These are phyloP conservation scores for Colletotrichum tropicicola DNA, from an alignment of 2,329 filamentous ascomycete species.

Conservation along the genomic window DNA sequence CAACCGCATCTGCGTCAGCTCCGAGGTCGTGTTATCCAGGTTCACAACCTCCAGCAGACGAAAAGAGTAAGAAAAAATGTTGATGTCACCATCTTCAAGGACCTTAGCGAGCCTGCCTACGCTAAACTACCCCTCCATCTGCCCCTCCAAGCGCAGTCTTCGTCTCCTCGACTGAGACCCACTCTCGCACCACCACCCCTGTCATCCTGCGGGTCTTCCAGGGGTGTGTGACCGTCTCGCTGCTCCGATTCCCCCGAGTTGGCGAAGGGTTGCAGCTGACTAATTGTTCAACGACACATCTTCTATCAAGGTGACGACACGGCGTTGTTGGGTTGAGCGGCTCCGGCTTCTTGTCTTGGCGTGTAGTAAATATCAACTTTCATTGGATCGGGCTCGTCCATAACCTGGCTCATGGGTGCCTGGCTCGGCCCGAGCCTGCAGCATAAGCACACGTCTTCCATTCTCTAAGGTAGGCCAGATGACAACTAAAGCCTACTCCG, in stretches of 20 bases:
- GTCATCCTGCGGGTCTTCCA: not conserved
- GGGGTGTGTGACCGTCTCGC: conserved; percentile 13
- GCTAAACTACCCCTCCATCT: conserved; percentile 23
- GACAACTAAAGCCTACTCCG: too few species aligned
- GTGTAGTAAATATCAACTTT: too few species aligned
- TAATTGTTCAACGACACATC: conserved; percentile 23
- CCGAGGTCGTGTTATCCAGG: not conserved
- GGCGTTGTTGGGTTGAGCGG: too few species aligned
- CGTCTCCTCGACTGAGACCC: not conserved
- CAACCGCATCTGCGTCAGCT: not conserved
- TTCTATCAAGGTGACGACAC: conserved; percentile 17
- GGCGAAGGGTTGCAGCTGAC: conserved; percentile 16
- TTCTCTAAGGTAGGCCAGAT: too few species aligned
- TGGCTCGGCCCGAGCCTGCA: too few species aligned
- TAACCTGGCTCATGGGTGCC: too few species aligned
- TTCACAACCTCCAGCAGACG: not conserved
- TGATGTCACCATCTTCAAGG: conserved; percentile 13
- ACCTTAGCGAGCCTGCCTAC: conserved; percentile 4
- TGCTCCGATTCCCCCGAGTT: conserved; percentile 27
- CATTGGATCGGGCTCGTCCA: too few species aligned
- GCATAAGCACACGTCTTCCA: too few species aligned
- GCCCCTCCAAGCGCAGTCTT: conserved; percentile 12
- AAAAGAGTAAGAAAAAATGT: not conserved
- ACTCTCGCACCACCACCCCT: conserved; percentile 10
- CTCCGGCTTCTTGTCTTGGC: too few species aligned